Evolutionary conservation across 805 yeast genomes (phyloP).

Genomic region (Candida pseudoglaebosa): DNA sequence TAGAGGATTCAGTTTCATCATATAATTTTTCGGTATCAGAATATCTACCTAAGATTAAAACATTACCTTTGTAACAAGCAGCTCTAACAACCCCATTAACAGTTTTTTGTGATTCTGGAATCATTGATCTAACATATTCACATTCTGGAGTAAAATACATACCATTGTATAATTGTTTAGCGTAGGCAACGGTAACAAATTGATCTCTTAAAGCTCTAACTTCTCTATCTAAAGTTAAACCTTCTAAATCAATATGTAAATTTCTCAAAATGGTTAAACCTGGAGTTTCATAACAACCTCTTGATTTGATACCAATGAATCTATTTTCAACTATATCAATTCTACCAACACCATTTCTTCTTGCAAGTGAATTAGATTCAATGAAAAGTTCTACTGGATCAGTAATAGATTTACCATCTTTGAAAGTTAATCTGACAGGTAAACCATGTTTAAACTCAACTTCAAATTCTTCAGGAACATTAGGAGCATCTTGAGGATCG

Average conservation of each 20-base stretch:
- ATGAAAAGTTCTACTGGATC: constrained; percentile 90
- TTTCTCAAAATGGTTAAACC: constrained; percentile 92
- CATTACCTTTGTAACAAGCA: constrained; percentile 86
- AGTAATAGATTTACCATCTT: constrained; percentile 59
- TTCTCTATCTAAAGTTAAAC: constrained; percentile 94
- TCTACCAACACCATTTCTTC: constrained; percentile 99
- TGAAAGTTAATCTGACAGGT: constrained; percentile 76
- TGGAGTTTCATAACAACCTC: constrained; percentile 99
- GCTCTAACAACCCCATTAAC: constrained; percentile 97
- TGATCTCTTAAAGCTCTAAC: constrained; percentile 95
- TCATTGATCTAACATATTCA: constrained; percentile 91
- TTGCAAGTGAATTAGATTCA: constrained; percentile 90
- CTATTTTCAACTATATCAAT: constrained; percentile 98
- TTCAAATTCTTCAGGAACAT: constrained; percentile 82
- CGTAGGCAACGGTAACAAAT: constrained; percentile 89
- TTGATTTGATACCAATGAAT: constrained; percentile 96
- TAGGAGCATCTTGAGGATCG: constrained; percentile 95
- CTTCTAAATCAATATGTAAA: constrained; percentile 95
- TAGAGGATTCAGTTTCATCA: constrained; percentile 96
- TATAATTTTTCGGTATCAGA: constrained; percentile 94
- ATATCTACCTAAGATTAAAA: constrained; percentile 85
- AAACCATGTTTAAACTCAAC: constrained; percentile 82
- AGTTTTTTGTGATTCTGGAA: constrained; percentile 88
- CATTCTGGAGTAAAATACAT: constrained; percentile 98
- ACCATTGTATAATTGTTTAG: constrained; percentile 92